Base-by-base conservation (phyloP, 768 basidiomycete species). In the Mycena belliarum region DNA sequence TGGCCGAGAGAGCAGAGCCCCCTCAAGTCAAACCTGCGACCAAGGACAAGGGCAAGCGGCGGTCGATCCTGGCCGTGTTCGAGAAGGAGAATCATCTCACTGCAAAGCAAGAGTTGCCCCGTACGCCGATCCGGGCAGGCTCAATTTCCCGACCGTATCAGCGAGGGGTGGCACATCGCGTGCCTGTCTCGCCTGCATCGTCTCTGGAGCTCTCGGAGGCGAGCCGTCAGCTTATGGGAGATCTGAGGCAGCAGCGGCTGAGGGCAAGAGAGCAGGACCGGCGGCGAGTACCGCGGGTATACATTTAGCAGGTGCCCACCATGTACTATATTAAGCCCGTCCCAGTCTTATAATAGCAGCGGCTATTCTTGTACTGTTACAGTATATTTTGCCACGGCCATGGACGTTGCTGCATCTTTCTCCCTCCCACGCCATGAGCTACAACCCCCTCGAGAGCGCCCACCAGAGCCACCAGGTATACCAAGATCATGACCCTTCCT, bases 121-220 rank as follows among this genome's bases (percentile, higher is more conserved):
- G 73, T 2, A 83, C 82, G 10, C 82, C 82, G 20, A 61, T 82
- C 35, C 76, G 80, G 24, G 72, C 75, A 8, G 75, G 74, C 23
- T 70, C 71, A 14, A 67, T 65, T 49, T 60, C 64, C 33, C 71
- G 24, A 70, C 72, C 50, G 71, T 79, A 16, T 69, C 72, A 20
- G 72, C 76, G 21, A 65, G 74, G 75, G 44, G 75, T 77, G 11
- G 80, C 81, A 7, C 67, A 69, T 26, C 73, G 73, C 14, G 76
- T 73, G 55, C 66, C 69, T 28, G 80, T 85, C 4, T 89, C 87
- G 2, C 87, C 89, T 21, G 81, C 86, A 23, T 85, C 82, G 26
- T 89, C 89, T 3, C 82, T 88, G 11, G 90, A 91, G 60, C 73
- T 92, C 48, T 91, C 89, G 20, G 87, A 87, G 15, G 73, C 85